Conservation (phyloP, 78 protist genomes). For the Tieghemostelium lacteum region DNA sequence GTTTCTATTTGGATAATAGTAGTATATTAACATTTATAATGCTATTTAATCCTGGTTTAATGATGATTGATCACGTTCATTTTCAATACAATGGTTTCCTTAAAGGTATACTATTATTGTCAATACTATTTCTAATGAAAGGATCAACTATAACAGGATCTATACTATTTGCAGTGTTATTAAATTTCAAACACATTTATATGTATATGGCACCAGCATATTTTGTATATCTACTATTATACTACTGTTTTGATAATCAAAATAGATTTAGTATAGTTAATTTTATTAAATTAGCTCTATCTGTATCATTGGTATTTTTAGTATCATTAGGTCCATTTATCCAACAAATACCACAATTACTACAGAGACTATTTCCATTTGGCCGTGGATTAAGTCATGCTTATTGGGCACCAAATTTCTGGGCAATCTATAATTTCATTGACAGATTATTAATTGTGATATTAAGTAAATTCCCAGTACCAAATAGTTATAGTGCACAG, state of each 20-base stretch:
- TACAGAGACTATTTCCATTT: slow-evolving; percentile 95
- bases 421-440: slow-evolving; percentile 89
- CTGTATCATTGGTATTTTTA: slow-evolving; percentile 70
- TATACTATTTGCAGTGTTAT: slow-evolving; percentile 78
- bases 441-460: slow-evolving; percentile 68
- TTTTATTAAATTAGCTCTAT: slow-evolving; percentile 57
- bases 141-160: slow-evolving; percentile 21
- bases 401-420: slow-evolving; percentile 98
- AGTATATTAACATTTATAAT: slow-evolving; percentile 32
- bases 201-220: slow-evolving; percentile 91
- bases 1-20: too few species aligned
- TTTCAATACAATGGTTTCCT: slow-evolving; percentile 96
- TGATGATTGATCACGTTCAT: slow-evolving; percentile 92
- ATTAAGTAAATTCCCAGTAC: not conserved
- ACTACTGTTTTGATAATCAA: slow-evolving; percentile 48
- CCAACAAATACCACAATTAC: slow-evolving; percentile 82
- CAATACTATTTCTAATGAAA: slow-evolving; percentile 32
- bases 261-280: slow-evolving; percentile 9
- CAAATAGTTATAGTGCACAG: not conserved
- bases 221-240: slow-evolving; percentile 77
- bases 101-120: slow-evolving; percentile 79
- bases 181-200: slow-evolving; percentile 93
- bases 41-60: slow-evolving; percentile 85
- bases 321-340: slow-evolving; percentile 81
- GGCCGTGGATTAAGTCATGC: slow-evolving; percentile 96